Evolutionary conservation across 805 yeast species (phyloP).

Genomic region (Kluyveromyces starmeri): DNA sequence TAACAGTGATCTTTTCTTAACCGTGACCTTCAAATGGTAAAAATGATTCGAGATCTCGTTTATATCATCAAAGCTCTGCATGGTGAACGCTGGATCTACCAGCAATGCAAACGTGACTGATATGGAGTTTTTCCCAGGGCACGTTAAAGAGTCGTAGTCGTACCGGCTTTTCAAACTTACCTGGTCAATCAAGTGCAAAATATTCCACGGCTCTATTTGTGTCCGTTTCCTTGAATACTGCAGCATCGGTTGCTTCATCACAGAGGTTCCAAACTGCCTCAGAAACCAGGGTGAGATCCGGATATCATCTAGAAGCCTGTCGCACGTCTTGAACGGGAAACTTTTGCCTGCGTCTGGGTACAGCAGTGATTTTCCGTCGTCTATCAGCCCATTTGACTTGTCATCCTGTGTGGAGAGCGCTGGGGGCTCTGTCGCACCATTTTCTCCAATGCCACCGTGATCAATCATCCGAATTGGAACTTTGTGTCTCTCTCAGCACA

Average conservation of each 20-base stretch:
- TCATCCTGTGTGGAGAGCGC: no score
- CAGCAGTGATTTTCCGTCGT: conserved; percentile 22
- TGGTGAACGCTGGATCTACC: conserved; percentile 15
- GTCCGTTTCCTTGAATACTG: conserved; percentile 25
- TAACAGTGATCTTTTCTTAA: conserved; percentile 23
- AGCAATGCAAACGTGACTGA: conserved; percentile 25
- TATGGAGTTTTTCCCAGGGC: conserved; percentile 24
- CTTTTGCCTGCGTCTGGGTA: conserved; percentile 14
- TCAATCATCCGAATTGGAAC: no score
- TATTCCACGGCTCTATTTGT: conserved; percentile 13
- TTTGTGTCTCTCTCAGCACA: no score
- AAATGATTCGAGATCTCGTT: conserved; percentile 13
- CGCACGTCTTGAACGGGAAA: conserved; percentile 50
- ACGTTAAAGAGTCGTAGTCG: conserved; percentile 21
- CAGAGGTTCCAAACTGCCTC: conserved; percentile 9
- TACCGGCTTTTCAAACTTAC: conserved; percentile 22
- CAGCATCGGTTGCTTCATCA: conserved; percentile 24
- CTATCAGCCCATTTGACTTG: no score
- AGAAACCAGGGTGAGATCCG: conserved; percentile 35
- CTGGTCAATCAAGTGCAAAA: conserved; percentile 26
- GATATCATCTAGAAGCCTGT: conserved; percentile 59
- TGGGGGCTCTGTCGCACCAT: no score
- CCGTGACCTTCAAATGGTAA: conserved; percentile 30
- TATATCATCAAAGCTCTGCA: conserved; percentile 11
- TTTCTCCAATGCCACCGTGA: no score